These are phyloP conservation scores for Sporothrix curviconia DNA, from an alignment of 2,329 filamentous ascomycete genomes.

Conservation along the genomic window DNA sequence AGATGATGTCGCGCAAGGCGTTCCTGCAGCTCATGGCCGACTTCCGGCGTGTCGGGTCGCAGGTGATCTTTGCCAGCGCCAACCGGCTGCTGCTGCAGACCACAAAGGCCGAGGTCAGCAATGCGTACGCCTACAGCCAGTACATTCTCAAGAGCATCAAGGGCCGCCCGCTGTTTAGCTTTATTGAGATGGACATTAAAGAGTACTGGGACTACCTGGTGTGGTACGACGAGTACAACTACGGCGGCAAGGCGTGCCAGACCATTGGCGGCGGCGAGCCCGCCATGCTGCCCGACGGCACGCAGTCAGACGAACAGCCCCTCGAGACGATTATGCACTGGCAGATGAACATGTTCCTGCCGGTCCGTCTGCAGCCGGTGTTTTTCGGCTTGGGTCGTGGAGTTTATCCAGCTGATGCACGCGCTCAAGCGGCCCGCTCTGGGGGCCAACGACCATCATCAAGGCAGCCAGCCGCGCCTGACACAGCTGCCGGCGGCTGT, in stretches of 20 bases:
- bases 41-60: constrained; percentile 88
- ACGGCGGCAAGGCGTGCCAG: constrained; percentile 85
- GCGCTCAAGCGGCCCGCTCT: constrained; percentile 66
- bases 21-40: constrained; percentile 96
- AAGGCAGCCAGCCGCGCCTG: constrained; percentile 43
- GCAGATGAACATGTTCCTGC: constrained; percentile 90
- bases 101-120: constrained; percentile 92
- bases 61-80: constrained; percentile 89
- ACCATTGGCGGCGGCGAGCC: constrained; percentile 57
- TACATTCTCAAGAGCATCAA: constrained; percentile 98
- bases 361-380: constrained; percentile 67
- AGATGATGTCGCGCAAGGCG: constrained; percentile 97
- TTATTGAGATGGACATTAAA: constrained; percentile 92
- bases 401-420: constrained; percentile 95
- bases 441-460: constrained; percentile 37
- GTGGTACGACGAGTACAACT: constrained; percentile 99
- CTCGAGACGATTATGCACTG: constrained; percentile 90
- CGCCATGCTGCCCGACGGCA: constrained; percentile 48
- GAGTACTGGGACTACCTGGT: constrained; percentile 99
- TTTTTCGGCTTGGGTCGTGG: constrained; percentile 91
- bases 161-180: constrained; percentile 90
- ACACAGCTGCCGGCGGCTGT: constrained; percentile 46
- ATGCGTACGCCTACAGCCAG: constrained; percentile 92
- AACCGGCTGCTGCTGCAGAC: constrained; percentile 89
- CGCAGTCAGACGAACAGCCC: constrained; percentile 36